Base-by-base conservation (phyloP, 768 basidiomycete species). In the Russula sp. region DNA sequence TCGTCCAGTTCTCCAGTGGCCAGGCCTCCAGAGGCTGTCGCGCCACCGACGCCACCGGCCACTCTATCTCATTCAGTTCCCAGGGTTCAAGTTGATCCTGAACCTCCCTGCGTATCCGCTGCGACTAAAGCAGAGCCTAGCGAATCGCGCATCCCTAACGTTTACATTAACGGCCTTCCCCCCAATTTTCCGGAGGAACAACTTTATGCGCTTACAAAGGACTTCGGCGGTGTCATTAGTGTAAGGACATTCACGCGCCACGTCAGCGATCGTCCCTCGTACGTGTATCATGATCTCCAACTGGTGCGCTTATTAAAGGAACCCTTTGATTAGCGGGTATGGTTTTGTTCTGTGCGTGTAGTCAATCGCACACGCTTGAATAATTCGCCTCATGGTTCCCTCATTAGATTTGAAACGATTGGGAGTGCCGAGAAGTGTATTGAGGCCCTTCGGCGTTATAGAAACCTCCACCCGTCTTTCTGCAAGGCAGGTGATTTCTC, bases 141-240 rank as follows among this genome's bases (percentile, higher is more conserved):
- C 42, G 59, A 64, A 22, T 37, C 13, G 16, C 70, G 68, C 27
- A 84, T 88, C 1, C 88, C 91, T 0, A 93, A 93, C 68, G 87
- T 93, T 0, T 93, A 93, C 71, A 91, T 93, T 75, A 93, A 93
- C 69, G 91, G 91, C 13, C 80, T 94, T 16, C 90, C 89, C 2
- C 87, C 90, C 5, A 84, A 91, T 74, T 92, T 83, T 69, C 85
- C 89, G 0, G 91, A 92, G 69, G 89, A 90, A 63, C 82, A 90
- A 64, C 78, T 94, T 47, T 85, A 85, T 68, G 82, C 82, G 34
- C 83, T 94, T 58, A 80, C 87, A 39, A 75, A 79, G 27, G 86
- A 83, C n/a, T 94, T 84, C 67, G 91, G 91, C 4, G 78, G 76
- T 27, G 83, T 94, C 11, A 74, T 84, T 68, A 92, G 90, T 64